Evolutionary conservation across 2,329 filamentous ascomycete genomes (phyloP), one percentile per base, ranked within the genome.

Genomic region (Phialophora macrospora): DNA sequence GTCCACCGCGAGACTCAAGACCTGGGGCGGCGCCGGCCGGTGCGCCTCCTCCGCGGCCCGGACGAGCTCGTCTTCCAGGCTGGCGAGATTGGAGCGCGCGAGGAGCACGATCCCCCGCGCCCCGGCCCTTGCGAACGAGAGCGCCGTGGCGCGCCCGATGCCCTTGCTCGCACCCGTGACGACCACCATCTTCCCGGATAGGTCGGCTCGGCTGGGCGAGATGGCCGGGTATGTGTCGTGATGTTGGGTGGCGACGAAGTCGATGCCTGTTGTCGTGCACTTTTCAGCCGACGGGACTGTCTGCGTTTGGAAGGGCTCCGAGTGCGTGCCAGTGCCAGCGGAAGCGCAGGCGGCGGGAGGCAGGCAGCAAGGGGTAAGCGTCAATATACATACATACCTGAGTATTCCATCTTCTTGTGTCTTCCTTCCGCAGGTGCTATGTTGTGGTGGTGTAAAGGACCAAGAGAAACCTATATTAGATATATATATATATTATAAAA

Each of bases 81-180:
- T 28, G 11, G 49, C 28, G 49, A 52, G 49, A 11, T 52, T 22
- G n/a, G 22, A 52, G 49, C 49, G 49, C n/a, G 49, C 85, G 6
- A 77, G 80, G 20, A 88, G 76, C 12, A 81, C 82, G 62, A 89
- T 84, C 28, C 75, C 73, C 0, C 80, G 78, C 28, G 81, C 82
- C 4, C 83, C 83, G 4, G 85, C 85, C 69, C 76, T 76, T n/a
- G 85, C 86, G 70, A 82, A 88, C 9, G 83, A 81, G 14, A 84
- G 71, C 0, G 84, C 85, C 3, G 81, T 84, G 12, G 81, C 79
- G 2, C 77, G 77, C 4, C 87, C 86, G 41, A 87, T 81, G 2
- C 85, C 84, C 46, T 81, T 81, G 2, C 81, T 83, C 0, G 82
- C 85, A 7, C 85, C 86, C 0, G 81, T 85, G 60, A 88, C 81